Evolutionary conservation across 2,329 filamentous ascomycete genomes (phyloP), one percentile per base, ranked within the genome.

Genomic region (Cytospora paraplurivora): DNA sequence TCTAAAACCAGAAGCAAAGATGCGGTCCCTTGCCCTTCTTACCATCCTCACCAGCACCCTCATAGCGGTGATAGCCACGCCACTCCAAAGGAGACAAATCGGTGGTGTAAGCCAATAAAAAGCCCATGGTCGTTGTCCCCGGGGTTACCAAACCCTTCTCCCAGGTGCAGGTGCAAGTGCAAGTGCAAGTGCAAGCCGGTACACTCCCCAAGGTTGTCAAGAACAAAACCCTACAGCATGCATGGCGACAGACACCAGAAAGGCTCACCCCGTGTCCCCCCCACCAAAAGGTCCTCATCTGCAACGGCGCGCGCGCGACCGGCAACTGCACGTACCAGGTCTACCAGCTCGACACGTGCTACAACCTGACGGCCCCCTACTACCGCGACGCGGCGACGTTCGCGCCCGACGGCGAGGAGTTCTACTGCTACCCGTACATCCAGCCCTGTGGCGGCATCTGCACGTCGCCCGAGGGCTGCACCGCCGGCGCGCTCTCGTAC

Each of bases 381-480:
- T 70, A 71, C 67, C 66, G 71, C 49, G 81, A 82, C 71, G 74
- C 76, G 37, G 74, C 70, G 59, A 85, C 82, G 0, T 85, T 85
- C 69, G 80, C 80, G 1, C 80, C 79, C 8, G 81, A 84, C 65
- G 79, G 76, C 44, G 81, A 81, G 53, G 68, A 68, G 47, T 84
- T 84, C 67, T 73, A 70, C 66, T 85, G 82, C 74, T 81, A 73
- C 70, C 82, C 81, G 3, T 77, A 76, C 64, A 70, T 76, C 8
- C 68, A 69, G 59, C 62, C 70, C 32, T 85, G 82, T 70, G 73
- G 72, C 38, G 73, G 71, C 27, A 73, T 78, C 65, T 85, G 82
- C 76, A 79, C 59, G 5, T 82, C 81, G 54, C 81, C 81, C 2
- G 79, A 78, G 52, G 82, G 82, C 41, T 85, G 82, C 73, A 84